Evolutionary conservation across 345 rosid species (phyloP).

Genomic region (Camelina laxa): DNA sequence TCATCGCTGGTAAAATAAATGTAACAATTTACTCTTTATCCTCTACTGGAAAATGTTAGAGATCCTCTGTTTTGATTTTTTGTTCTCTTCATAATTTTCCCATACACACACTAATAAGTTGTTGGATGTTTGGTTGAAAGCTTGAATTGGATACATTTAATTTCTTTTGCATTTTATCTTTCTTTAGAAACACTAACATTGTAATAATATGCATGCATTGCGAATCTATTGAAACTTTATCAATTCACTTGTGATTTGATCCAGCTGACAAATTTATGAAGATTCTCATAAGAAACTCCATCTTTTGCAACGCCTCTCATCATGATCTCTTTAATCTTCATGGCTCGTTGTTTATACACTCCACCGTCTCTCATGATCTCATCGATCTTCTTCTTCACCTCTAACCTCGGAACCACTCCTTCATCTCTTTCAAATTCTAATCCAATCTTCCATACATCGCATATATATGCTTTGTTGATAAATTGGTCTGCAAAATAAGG

Average conservation of each 20-base stretch:
- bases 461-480: constrained; percentile 47
- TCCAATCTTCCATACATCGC: constrained; percentile 57
- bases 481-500: constrained; percentile 60
- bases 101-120: constrained; percentile 30
- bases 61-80: constrained; percentile 29
- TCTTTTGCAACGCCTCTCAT: constrained; percentile 30
- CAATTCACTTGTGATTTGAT: constrained; percentile 26
- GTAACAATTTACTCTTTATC: constrained; percentile 31
- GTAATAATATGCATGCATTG: background rate
- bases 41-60: constrained; percentile 32
- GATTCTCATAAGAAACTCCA: constrained; percentile 42
- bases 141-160: constrained; percentile 5
- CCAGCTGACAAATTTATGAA: constrained; percentile 40
- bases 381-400: constrained; percentile 46
- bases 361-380: constrained; percentile 36
- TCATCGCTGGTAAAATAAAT: constrained; percentile 42
- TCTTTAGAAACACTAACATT: background rate
- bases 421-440: constrained; percentile 44
- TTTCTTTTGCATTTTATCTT: background rate
- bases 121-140: constrained; percentile 22
- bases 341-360: constrained; percentile 30
- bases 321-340: constrained; percentile 36
- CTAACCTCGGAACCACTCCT: constrained; percentile 35
- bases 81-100: constrained; percentile 24
- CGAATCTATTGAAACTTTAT: background rate